Conservation (phyloP, 768 basidiomycete species). For the Jaapia argillacea region DNA sequence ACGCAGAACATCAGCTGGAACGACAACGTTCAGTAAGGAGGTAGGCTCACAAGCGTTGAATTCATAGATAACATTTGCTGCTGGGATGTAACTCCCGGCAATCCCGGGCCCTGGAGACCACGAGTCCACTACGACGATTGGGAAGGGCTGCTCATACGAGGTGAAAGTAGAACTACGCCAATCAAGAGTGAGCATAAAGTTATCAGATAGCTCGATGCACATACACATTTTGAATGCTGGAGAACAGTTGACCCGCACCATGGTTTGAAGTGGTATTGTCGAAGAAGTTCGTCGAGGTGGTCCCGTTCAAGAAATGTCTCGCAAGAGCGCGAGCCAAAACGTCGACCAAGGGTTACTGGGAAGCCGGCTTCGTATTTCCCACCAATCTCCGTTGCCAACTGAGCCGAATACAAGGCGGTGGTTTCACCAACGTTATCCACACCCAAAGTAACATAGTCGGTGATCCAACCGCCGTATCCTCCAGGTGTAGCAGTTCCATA, state of each 20-base stretch:
- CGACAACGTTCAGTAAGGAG: slow-evolving; percentile 7
- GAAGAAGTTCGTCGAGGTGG: slow-evolving; percentile 3
- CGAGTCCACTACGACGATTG: slow-evolving; percentile 22
- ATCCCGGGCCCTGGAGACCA: slow-evolving; percentile 1
- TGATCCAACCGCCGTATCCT: slow-evolving; percentile 25
- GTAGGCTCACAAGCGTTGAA: slow-evolving; percentile 19
- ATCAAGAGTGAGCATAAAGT: too few species aligned
- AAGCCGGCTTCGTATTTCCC: background rate
- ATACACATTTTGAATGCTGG: background rate
- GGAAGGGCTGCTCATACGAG: slow-evolving; percentile 27
- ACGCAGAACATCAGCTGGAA: background rate
- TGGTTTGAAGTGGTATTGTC: slow-evolving; percentile 9
- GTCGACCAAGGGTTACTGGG: slow-evolving; percentile 4
- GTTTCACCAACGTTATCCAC: slow-evolving; percentile 1
- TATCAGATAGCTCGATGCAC: background rate
- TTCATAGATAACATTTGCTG: slow-evolving; percentile 24
- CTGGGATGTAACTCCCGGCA: slow-evolving; percentile 17
- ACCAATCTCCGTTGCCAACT: slow-evolving; percentile 14
- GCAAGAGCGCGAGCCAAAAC: slow-evolving; percentile 1
- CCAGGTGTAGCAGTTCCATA: background rate
- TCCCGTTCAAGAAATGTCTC: slow-evolving; percentile 14
- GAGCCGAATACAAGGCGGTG: slow-evolving; percentile 6
- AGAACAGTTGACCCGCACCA: slow-evolving; percentile 7
- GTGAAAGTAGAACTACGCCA: slow-evolving; percentile 20
- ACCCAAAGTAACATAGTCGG: slow-evolving; percentile 9